These are phyloP conservation scores for Globisporangium viniferum DNA, from an alignment of 352 stramenopile species.

Conservation along the genomic window DNA sequence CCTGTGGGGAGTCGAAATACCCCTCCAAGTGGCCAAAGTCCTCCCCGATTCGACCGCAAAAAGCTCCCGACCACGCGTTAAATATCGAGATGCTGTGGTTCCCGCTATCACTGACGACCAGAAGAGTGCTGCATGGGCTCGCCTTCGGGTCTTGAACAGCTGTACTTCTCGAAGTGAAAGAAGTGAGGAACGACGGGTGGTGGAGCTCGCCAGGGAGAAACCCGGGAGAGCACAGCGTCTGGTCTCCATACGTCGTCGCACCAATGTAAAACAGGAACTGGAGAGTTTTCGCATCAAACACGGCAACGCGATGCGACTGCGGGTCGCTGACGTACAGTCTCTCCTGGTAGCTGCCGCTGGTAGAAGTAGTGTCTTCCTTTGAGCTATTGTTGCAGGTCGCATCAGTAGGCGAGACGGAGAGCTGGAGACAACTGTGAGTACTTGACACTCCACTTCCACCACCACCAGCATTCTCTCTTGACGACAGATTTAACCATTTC, in stretches of 20 bases:
- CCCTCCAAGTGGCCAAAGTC: constrained; percentile 52
- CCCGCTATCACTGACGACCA: constrained; percentile 56
- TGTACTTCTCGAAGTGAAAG: background rate
- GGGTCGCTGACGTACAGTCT: constrained; percentile 54
- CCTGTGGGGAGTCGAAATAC: constrained; percentile 56
- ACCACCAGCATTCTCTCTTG: constrained; percentile 11
- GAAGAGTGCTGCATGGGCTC: background rate
- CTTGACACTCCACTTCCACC: constrained; percentile 22
- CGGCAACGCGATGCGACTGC: constrained; percentile 46
- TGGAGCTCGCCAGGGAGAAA: constrained; percentile 51
- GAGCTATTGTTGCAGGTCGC: background rate
- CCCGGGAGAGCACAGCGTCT: constrained; percentile 41
- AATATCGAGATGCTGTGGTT: constrained; percentile 67
- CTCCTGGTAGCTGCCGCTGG: background rate
- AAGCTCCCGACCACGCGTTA: constrained; percentile 30
- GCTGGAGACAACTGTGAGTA: constrained; percentile 28
- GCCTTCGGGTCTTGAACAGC: background rate
- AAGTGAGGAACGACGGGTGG: constrained; percentile 41
- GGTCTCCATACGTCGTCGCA: constrained; percentile 50
- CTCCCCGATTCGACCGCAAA: constrained; percentile 35
- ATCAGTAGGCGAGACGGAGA: constrained; percentile 5
- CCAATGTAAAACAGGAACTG: constrained; percentile 45
- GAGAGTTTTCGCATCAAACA: constrained; percentile 22
- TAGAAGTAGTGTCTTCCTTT: background rate
- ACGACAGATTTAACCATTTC: constrained; percentile 30